Evolutionary conservation across 345 rosid genomes (phyloP).

Genomic region (Populus deltoides): DNA sequence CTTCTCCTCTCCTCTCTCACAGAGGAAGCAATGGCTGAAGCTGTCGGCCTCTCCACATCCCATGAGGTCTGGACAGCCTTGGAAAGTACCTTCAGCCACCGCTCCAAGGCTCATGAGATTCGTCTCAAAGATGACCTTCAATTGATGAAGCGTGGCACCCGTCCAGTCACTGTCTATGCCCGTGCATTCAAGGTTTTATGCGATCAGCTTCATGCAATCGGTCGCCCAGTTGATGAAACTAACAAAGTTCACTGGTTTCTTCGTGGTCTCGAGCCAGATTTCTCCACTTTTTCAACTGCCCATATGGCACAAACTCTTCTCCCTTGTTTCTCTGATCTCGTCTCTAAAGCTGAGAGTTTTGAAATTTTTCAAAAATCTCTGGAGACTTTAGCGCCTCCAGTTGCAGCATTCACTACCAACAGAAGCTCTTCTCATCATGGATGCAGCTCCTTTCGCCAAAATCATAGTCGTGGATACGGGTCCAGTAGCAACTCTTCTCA

Average conservation of each 20-base stretch:
- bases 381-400: background rate
- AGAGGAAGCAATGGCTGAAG: background rate
- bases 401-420: background rate
- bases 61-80: background rate
- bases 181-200: background rate
- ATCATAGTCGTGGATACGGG: background rate
- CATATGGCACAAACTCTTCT: background rate
- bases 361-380: background rate
- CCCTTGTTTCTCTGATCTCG: background rate
- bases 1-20: background rate
- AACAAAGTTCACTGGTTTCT: background rate
- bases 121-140: background rate
- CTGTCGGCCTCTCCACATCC: background rate
- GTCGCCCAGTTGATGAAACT: background rate
- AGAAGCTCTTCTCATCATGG: background rate
- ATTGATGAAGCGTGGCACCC: background rate
- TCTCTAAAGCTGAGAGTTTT: conserved; percentile 4
- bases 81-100: background rate
- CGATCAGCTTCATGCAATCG: background rate
- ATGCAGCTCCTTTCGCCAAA: background rate
- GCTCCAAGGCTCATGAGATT: background rate
- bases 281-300: background rate
- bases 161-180: background rate
- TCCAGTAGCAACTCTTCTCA: background rate
- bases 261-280: background rate